Evolutionary conservation across 495 filamentous ascomycete genomes (phyloP), one percentile per base, ranked within the genome.

Genomic region (Astrothelium macrocarpum): DNA sequence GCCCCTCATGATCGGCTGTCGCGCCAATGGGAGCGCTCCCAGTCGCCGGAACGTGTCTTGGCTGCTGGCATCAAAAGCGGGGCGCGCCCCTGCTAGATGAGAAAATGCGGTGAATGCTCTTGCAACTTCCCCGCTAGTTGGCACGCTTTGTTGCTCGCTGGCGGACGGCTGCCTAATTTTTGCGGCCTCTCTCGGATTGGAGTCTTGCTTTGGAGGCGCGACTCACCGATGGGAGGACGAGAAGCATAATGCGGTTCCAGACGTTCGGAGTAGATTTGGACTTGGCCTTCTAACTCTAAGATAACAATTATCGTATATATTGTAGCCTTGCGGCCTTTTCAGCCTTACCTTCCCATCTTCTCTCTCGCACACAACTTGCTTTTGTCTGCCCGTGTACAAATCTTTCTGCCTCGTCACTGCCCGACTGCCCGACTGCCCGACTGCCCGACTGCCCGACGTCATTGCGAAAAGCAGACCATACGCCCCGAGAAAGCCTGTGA

Each of bases 61-160:
- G 49, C 25, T 56, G 5, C 23, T 56, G 25, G 23, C 7, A 56
- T n/a, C 25, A 16, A 29, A 29, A 20, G 12, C 12, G 49, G 43
- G 49, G 49, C 11, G 49, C 12, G 5, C 20, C 49, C 20, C 10
- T 9, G 49, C 49, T 26, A 11, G 49, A 25, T 29, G 20, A 5
- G 49, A 56, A 56, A 7, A 56, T 49, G 49, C 49, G 49, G 49
- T 56, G 49, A 56, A 56, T 26, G 49, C 2, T n/a, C n/a, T n/a
- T 16, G 12, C 7, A 25, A 29, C 25, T 28, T 56, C 25, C 25
- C 5, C 14, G 34, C 34, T 5, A 39, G 34, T 14, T 5, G 14
- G 5, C 34, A 20, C 49, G 49, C 49, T 29, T 5, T 25, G 26
- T 9, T 29, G 23, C 25, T 9, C 49, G 49, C 25, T 56, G 25